phyloP scores from a whole-genome alignment of 2,329 filamentous ascomycete genomes.

The Onygenales sp. region DNA sequence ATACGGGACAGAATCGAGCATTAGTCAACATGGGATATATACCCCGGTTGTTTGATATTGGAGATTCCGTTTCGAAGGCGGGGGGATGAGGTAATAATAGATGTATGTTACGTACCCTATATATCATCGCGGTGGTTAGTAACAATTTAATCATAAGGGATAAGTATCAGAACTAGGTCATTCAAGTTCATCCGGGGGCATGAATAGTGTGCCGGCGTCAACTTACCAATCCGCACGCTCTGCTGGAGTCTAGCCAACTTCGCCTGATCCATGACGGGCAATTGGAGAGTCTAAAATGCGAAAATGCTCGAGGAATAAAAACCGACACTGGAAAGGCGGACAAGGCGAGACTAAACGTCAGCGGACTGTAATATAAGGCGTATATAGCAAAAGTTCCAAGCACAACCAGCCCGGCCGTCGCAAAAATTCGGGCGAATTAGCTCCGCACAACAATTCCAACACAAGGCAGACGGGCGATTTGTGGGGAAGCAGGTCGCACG shows the following conservation, averaged over 20 bases:
- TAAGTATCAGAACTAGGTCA: background rate
- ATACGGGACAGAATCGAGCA: constrained; percentile 9
- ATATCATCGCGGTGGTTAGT: constrained; percentile 11
- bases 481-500: background rate
- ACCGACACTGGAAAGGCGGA: background rate
- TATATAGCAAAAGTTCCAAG: background rate
- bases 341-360: background rate
- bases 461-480: background rate
- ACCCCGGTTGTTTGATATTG: background rate
- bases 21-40: background rate
- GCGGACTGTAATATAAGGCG: no score
- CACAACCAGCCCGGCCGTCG: no score
- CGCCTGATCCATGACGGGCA: constrained; percentile 51
- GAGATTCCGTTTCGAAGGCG: background rate
- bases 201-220: background rate
- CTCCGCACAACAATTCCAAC: background rate
- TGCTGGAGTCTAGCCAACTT: constrained; percentile 59
- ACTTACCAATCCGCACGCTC: constrained; percentile 62
- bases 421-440: background rate
- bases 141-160: background rate
- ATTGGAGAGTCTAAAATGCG: background rate
- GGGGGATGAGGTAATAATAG: background rate
- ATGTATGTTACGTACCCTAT: constrained; percentile 20
- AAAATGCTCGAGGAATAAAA: background rate
- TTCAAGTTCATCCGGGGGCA: background rate